Base-by-base conservation (phyloP, 805 yeast species). In the Pichia paraexigua region DNA sequence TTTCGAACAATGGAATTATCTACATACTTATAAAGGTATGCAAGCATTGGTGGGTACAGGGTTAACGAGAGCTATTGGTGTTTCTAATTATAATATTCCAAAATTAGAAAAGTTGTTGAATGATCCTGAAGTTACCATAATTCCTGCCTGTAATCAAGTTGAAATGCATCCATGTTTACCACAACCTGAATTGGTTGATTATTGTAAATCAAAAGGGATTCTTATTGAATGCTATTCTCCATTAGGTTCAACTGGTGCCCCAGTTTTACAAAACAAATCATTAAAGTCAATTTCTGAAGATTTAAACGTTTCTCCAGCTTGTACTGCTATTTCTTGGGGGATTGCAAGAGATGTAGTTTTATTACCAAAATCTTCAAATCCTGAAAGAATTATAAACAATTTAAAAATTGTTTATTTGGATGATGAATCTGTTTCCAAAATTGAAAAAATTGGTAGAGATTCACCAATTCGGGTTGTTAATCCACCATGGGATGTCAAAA, bases 141-240 rank as follows among this genome's bases (percentile, higher is more conserved):
- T 73, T 28, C 96, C 96, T 7, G 89, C 79, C 13, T 50, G 53
- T 44, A 46, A 46, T 18, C 53, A 50, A 71, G 75, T 86, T 54
- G 95, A 87, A 70, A 67, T 79, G 46, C 94, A 87, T 67, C 88
- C 90, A 48, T 75, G 75, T 54, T 71, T 83, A 48, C 84, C 85
- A 44, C 91, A 86, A 65, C 70, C 66, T 10, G 80, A 81, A 56
- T 71, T 87, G 57, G 60, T 76, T 43, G 74, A 77, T 37, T 83
- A 63, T 66, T 74, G 81, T 65, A 68, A 72, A 50, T 62, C 67
- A 35, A 71, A 85, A 55, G 78, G 73, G 54, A 82, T 84, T 53
- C 64, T 72, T 35, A 65, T 84, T 50, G 84, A 84, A 64, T 95
- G 95, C 11, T 88, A 86, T 69, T 82, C 88, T 30, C 94, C 95